phyloP scores from a whole-genome alignment of 129 eudicot species.

The Erigeron canadensis region DNA sequence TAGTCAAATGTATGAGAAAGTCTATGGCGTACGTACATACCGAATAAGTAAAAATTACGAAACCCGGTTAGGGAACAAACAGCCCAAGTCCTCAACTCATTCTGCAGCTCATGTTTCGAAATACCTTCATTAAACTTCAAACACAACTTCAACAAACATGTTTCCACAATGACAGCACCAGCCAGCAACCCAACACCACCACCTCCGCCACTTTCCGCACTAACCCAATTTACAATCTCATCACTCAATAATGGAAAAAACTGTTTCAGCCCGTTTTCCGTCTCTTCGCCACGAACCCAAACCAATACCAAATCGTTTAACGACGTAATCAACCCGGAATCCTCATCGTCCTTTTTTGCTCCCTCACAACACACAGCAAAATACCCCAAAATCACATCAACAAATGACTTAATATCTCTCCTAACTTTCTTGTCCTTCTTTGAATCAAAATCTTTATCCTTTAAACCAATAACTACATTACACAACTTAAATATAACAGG shows the following conservation, averaged over 20 bases:
- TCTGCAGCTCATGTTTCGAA: slow-evolving; percentile 41
- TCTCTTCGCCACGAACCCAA: slow-evolving; percentile 46
- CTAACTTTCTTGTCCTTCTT: slow-evolving; percentile 52
- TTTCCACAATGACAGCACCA: slow-evolving; percentile 61
- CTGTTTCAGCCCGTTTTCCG: slow-evolving; percentile 20
- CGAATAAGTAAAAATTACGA: slow-evolving; percentile 41
- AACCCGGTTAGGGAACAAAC: slow-evolving; percentile 67
- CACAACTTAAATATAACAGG: slow-evolving; percentile 54
- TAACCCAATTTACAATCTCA: slow-evolving; percentile 30
- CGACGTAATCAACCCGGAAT: slow-evolving; percentile 44
- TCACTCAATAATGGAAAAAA: slow-evolving; percentile 63
- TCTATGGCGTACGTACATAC: slow-evolving; percentile 31
- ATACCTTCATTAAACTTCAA: slow-evolving; percentile 38
- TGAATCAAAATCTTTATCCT: slow-evolving; percentile 37
- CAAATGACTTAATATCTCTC: slow-evolving; percentile 49
- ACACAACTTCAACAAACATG: slow-evolving; percentile 56
- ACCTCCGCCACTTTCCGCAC: slow-evolving; percentile 35
- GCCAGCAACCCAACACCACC: slow-evolving; percentile 48
- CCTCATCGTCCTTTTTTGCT: slow-evolving; percentile 29
- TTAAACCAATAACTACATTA: slow-evolving; percentile 37
- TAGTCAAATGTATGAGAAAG: background rate
- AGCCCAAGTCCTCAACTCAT: slow-evolving; percentile 62
- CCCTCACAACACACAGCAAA: slow-evolving; percentile 42
- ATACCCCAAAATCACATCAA: slow-evolving; percentile 57
- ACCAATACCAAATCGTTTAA: slow-evolving; percentile 48